Conservation (phyloP, 352 stramenopile species). For the Blastocystis sp. region DNA sequence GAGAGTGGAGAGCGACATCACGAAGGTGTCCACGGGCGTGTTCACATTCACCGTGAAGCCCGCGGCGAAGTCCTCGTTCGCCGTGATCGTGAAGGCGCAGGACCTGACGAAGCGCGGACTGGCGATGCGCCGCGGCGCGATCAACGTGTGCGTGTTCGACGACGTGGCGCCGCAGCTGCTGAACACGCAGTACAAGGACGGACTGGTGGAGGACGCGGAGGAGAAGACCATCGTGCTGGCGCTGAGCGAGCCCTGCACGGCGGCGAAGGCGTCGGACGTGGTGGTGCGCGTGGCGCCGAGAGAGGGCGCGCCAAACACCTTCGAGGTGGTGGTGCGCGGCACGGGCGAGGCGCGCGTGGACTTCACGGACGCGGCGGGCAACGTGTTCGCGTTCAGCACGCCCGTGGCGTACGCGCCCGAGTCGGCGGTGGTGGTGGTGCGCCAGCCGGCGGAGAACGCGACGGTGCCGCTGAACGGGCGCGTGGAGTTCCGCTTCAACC, state of each 20-base stretch:
- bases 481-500: constrained; percentile 51
- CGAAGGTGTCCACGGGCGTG: neutral
- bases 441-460: neutral
- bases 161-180: constrained; percentile 37
- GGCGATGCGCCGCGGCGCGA: neutral
- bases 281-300: neutral
- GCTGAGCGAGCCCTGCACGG: constrained; percentile 24
- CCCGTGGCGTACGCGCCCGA: constrained; percentile 9
- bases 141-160: constrained; percentile 45
- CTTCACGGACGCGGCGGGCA: constrained; percentile 33
- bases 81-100: constrained; percentile 20
- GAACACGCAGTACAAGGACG: constrained; percentile 47
- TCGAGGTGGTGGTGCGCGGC: constrained; percentile 28
- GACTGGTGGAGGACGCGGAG: constrained; percentile 19
- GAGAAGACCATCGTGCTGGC: constrained; percentile 26
- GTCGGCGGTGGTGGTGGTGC: constrained; percentile 11
- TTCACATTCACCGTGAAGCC: constrained; percentile 38
- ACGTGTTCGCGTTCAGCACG: neutral
- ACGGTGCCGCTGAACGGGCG: constrained; percentile 53
- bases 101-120: neutral
- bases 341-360: constrained; percentile 3
- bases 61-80: constrained; percentile 15
- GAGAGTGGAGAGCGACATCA: constrained; percentile 10
- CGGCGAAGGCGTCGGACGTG: neutral
- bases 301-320: neutral